Base-by-base conservation (phyloP, 805 yeast genomes). In the Pichia cephalocereana region DNA sequence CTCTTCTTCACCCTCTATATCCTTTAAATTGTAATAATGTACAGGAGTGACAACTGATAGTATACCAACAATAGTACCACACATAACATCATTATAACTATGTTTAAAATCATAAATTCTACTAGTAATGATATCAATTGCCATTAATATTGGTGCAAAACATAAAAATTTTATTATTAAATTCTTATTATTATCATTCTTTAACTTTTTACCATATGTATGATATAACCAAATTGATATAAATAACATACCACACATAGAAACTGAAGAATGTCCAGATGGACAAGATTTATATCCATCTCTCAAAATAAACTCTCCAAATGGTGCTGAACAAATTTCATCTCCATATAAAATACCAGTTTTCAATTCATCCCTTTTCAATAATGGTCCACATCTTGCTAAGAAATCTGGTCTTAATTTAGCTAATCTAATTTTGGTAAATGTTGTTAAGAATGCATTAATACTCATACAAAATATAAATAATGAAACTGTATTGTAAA, bases 51-150 rank as follows among this genome's bases (percentile, higher is more conserved):
- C 19, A 2, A 42, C 44, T 10, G 50, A 49, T 6, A 40, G n/a
- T 1, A 19, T 38, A 8, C 56, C 56, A 8, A 50, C n/a, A 6
- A 41, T 19, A 30, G 83, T 70, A 4, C 98, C 99, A 14, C 79
- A 57, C 0, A 83, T 54, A 5, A 91, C 82, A 64, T 93, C 98
- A 18, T 82, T 69, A 60, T 83, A 86, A 65, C 89, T 96, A 60
- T 93, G 98, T 63, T 96, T 76, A 65, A 89, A 90, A 66, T 91
- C 98, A 56, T 83, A 82, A 1, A 95, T 84, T 54, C 98, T 74
- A 45, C 90, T 77, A n/a, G 53, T 48, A 3, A 32, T 45, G 12
- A 53, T 42, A 30, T 53, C 56, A 11, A 53, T 19, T 14, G 50
- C 48, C 11, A 53, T 10, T 5, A 53, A 19, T 1, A 48, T 56